These are phyloP conservation scores for Ceratocystis huliohia DNA, from an alignment of 2,329 filamentous ascomycete genomes.

Conservation along the genomic window DNA sequence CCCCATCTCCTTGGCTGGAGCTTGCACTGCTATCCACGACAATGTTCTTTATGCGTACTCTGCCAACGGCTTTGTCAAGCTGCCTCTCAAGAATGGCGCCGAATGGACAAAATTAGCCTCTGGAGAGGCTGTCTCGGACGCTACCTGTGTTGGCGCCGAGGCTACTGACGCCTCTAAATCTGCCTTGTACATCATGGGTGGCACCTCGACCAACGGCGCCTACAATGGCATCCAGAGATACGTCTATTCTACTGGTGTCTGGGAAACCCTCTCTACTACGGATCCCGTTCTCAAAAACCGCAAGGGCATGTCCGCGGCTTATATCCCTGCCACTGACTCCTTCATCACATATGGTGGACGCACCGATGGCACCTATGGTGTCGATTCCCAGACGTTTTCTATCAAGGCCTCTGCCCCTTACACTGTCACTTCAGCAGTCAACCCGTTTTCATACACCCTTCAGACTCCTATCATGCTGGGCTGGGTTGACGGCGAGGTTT, in stretches of 20 bases:
- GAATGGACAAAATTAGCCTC: constrained; percentile 55
- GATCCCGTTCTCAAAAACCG: constrained; percentile 52
- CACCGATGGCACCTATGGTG: constrained; percentile 42
- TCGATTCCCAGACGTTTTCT: constrained; percentile 63
- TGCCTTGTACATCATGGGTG: constrained; percentile 71
- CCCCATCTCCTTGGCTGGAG: constrained; percentile 54
- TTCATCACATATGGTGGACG: constrained; percentile 74
- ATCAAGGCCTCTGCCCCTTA: constrained; percentile 56
- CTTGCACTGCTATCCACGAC: constrained; percentile 70
- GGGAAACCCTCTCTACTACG: constrained; percentile 36
- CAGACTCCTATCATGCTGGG: constrained; percentile 53
- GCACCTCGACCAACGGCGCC: constrained; percentile 37
- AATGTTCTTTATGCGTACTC: constrained; percentile 79
- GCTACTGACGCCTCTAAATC: constrained; percentile 45
- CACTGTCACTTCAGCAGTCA: constrained; percentile 34
- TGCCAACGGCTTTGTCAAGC: constrained; percentile 57
- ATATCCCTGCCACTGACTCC: constrained; percentile 54
- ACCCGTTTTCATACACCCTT: constrained; percentile 20
- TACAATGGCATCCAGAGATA: constrained; percentile 67
- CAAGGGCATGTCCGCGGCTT: constrained; percentile 61
- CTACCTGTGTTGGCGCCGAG: constrained; percentile 60
- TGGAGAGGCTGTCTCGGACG: constrained; percentile 60
- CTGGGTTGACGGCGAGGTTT: constrained; percentile 58
- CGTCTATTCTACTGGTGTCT: constrained; percentile 41
- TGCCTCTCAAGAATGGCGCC: constrained; percentile 55